A percentile compares a stretch with the other conserved stretches of the same genome.
phyloP scores from a whole-genome alignment of 495 filamentous ascomycete genomes.

The Trichoderma reesei region DNA sequence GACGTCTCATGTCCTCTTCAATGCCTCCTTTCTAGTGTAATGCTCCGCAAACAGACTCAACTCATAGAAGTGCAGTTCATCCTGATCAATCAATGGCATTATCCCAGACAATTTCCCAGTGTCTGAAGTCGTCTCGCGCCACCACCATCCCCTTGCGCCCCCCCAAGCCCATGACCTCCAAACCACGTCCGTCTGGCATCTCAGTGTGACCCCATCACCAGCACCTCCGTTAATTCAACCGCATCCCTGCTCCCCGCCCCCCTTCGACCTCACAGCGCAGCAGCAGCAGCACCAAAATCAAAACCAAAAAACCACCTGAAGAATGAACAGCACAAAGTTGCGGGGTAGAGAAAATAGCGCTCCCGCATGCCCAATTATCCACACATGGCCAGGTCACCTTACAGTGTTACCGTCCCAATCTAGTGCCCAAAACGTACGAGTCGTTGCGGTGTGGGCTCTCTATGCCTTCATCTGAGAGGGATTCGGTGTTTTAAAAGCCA shows the following conservation, averaged over 20 bases:
- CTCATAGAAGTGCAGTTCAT: no score
- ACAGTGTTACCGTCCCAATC: not conserved
- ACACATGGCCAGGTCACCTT: constrained; percentile 1
- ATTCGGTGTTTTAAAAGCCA: not conserved
- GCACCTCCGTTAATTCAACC: not conserved
- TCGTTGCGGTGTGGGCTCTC: not conserved
- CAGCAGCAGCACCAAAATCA: no score
- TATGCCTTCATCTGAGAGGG: not conserved
- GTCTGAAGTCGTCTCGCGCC: not conserved
- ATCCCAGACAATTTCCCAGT: no score
- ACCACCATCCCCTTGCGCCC: not conserved
- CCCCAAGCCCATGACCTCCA: not conserved
- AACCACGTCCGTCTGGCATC: not conserved
- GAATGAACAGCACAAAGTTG: not conserved
- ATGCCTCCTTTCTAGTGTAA: not conserved
- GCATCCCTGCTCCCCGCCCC: not conserved
- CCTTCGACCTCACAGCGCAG: not conserved
- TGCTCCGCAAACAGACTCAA: not conserved
- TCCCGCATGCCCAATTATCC: constrained; percentile 6
- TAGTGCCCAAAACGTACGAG: not conserved
- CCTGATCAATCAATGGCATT: no score
- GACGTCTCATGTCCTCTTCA: not conserved
- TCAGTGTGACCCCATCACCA: not conserved
- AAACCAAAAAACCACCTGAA: not conserved
- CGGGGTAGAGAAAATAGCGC: constrained; percentile 8